Evolutionary conservation across 352 stramenopile species (phyloP).

Genomic region (Phytophthora citricola): DNA sequence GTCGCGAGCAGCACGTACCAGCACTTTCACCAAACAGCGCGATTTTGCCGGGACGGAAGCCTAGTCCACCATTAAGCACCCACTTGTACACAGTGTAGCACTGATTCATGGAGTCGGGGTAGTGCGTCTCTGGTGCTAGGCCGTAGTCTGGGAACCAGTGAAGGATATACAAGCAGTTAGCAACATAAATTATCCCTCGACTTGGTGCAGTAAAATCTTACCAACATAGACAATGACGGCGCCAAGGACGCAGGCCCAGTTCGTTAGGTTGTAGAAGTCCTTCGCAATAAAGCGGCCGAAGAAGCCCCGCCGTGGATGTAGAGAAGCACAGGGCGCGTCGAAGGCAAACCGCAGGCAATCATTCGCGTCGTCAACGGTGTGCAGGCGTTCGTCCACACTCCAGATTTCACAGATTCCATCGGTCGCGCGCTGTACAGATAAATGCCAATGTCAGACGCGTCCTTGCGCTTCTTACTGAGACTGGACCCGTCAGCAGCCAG

Average conservation of each 20-base stretch:
- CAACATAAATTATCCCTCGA: not conserved
- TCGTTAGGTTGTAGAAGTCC: slow-evolving; percentile 79
- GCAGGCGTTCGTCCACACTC: slow-evolving; percentile 73
- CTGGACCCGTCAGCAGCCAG: slow-evolving; percentile 53
- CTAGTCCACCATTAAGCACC: slow-evolving; percentile 74
- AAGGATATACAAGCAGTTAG: slow-evolving; percentile 4
- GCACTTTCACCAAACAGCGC: slow-evolving; percentile 87
- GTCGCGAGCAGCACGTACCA: slow-evolving; percentile 41
- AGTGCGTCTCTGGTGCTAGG: slow-evolving; percentile 83
- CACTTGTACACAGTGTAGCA: slow-evolving; percentile 88
- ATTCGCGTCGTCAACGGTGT: slow-evolving; percentile 64
- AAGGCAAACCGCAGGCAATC: slow-evolving; percentile 75
- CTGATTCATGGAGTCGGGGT: slow-evolving; percentile 80
- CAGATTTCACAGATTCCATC: slow-evolving; percentile 62
- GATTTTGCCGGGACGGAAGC: slow-evolving; percentile 74
- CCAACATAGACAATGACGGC: slow-evolving; percentile 89
- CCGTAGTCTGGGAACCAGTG: slow-evolving; percentile 67
- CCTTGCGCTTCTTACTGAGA: slow-evolving; percentile 40
- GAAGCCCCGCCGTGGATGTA: slow-evolving; percentile 91
- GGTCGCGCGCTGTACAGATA: slow-evolving; percentile 75
- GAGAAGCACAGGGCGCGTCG: slow-evolving; percentile 72
- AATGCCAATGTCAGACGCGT: slow-evolving; percentile 70
- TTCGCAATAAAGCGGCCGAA: slow-evolving; percentile 90
- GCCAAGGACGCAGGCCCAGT: slow-evolving; percentile 74
- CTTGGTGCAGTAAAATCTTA: slow-evolving; percentile 36